Evolutionary conservation across 305 asterid species (phyloP).

Genomic region (Fraxinus baroniana): DNA sequence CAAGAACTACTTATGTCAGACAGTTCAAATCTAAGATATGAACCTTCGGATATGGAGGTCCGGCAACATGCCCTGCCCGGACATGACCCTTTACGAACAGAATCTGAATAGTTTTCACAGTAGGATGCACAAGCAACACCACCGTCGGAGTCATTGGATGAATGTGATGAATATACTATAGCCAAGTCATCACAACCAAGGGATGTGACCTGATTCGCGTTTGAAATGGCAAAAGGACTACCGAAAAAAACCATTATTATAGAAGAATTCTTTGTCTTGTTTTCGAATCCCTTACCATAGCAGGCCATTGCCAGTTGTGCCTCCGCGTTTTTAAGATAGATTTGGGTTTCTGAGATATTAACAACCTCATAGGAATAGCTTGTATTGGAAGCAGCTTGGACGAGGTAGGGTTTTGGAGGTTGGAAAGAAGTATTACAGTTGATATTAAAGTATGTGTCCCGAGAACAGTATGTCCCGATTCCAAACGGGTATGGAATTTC

Average conservation of each 20-base stretch:
- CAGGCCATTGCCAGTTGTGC: background rate
- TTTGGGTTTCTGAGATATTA: background rate
- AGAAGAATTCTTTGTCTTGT: background rate
- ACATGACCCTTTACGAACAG: background rate
- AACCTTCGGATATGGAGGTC: background rate
- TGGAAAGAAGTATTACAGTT: background rate
- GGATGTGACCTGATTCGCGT: background rate
- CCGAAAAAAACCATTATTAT: background rate
- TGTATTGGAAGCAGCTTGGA: too few relatives aligned
- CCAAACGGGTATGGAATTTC: background rate
- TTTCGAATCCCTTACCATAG: background rate
- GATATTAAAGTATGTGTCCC: conserved; percentile 5
- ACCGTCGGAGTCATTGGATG: background rate
- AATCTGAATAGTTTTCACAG: background rate
- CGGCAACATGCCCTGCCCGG: background rate
- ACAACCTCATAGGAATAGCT: background rate
- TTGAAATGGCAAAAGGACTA: background rate
- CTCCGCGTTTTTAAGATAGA: background rate
- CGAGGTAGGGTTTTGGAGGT: background rate
- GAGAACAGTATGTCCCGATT: conserved; percentile 13
- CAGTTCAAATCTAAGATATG: background rate
- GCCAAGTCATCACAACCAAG: background rate
- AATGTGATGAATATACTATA: background rate
- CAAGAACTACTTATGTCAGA: background rate
- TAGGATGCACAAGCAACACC: background rate